These are phyloP conservation scores for rapeseed (Brassica napus) DNA, from an alignment of 345 rosid genomes.

Conservation along the genomic window DNA sequence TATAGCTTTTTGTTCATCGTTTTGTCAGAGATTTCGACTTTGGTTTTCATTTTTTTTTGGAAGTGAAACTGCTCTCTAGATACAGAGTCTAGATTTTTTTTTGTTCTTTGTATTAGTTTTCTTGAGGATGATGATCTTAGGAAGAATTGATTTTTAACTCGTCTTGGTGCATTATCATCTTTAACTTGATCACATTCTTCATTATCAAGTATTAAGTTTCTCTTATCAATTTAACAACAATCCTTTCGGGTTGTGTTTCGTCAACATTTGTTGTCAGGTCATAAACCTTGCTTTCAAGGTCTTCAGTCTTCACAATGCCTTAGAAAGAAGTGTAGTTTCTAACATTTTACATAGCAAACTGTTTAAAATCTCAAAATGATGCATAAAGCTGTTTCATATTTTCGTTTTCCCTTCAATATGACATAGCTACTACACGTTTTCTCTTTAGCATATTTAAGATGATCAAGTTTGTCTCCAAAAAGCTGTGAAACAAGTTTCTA, in stretches of 20 bases:
- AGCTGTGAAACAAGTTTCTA: conserved; percentile 10
- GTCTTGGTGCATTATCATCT: not conserved
- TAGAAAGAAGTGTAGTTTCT: not conserved
- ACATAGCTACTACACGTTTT: not conserved
- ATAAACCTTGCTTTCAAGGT: not conserved
- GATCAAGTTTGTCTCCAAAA: not conserved
- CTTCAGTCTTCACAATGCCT: not conserved
- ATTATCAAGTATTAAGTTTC: too few relatives aligned
- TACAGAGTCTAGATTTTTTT: conserved; percentile 35
- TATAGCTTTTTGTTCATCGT: conserved; percentile 38
- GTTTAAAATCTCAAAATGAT: not conserved
- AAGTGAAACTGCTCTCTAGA: conserved; percentile 38
- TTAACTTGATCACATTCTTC: not conserved
- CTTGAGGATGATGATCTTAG: conserved; percentile 6
- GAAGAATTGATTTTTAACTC: conserved; percentile 34
- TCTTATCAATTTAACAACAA: too few relatives aligned
- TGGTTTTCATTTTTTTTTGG: conserved; percentile 20
- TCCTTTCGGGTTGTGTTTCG: not conserved
- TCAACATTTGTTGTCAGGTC: not conserved
- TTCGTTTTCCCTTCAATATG: not conserved
- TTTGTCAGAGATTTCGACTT: conserved; percentile 22
- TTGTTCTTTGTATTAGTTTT: conserved; percentile 22
- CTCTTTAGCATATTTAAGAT: not conserved
- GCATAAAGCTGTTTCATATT: not conserved
- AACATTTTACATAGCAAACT: not conserved